Percentiles rank a stretch among this genome's conserved stretches.
Evolutionary conservation across 495 filamentous ascomycete species (phyloP).

Genomic region (Neurospora sp.): DNA sequence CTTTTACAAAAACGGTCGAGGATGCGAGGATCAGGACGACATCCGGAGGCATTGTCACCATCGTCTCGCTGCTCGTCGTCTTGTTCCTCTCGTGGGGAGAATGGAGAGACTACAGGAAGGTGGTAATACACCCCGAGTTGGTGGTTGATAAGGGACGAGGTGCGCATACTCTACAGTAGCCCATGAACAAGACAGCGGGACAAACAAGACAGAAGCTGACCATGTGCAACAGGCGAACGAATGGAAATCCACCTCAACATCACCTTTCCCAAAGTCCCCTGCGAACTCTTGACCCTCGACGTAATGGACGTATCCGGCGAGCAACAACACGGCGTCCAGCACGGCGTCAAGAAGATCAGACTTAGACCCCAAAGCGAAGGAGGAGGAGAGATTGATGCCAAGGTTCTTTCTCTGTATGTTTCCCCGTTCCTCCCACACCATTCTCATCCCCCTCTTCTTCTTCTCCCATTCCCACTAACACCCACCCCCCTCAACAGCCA

Average conservation of each 20-base stretch:
- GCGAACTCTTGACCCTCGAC: conserved; percentile 90
- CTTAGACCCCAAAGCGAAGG: conserved; percentile 63
- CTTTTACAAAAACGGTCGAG: conserved; percentile 97
- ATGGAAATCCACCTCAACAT: conserved; percentile 99
- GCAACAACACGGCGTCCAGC: conserved; percentile 84
- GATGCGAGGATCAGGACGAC: conserved; percentile 97
- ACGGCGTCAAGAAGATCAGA: conserved; percentile 84
- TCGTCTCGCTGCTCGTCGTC: conserved; percentile 76
- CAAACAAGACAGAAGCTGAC: conserved; percentile 2
- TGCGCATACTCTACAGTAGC: conserved; percentile 30
- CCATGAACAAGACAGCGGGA: not conserved
- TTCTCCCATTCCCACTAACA: conserved; percentile 1
- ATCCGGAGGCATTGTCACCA: conserved; percentile 88
- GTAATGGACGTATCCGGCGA: conserved; percentile 99
- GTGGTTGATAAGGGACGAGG: conserved; percentile 95
- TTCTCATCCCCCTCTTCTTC: not conserved
- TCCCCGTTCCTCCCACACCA: not conserved
- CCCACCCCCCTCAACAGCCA: conserved; percentile 31
- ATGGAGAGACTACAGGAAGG: conserved; percentile 84
- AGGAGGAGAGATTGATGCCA: conserved; percentile 64
- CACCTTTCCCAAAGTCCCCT: conserved; percentile 86
- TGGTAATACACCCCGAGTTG: conserved; percentile 82
- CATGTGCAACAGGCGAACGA: conserved; percentile 57
- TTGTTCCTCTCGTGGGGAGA: conserved; percentile 87
- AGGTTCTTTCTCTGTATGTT: conserved; percentile 62